phyloP scores from a whole-genome alignment of 164 flowering plant genomes.

The Chimonanthus praecox region DNA sequence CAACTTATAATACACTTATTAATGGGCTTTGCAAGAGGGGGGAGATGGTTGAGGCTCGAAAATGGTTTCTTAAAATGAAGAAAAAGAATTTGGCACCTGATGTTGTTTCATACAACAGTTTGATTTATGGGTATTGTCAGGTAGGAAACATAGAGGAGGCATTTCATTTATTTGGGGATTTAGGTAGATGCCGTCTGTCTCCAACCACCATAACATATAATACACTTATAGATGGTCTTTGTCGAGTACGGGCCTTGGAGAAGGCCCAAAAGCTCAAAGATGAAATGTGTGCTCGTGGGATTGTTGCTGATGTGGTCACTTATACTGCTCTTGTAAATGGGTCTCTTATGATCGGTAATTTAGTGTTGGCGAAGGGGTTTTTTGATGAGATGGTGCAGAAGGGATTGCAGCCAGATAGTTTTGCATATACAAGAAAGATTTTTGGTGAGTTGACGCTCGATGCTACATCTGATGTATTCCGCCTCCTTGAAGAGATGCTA shows the following conservation, averaged over 20 bases:
- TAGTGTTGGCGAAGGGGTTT: constrained; percentile 36
- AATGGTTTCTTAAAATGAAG: constrained; percentile 37
- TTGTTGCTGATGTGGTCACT: constrained; percentile 55
- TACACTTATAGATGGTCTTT: constrained; percentile 54
- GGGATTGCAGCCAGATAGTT: constrained; percentile 55
- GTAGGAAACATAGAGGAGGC: constrained; percentile 45
- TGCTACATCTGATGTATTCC: constrained; percentile 25
- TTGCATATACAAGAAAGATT: constrained; percentile 42
- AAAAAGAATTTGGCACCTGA: constrained; percentile 40
- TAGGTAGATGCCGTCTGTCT: constrained; percentile 22
- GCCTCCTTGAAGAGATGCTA: constrained; percentile 58
- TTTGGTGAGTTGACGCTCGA: constrained; percentile 48
- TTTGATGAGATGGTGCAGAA: constrained; percentile 50
- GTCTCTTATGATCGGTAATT: constrained; percentile 39
- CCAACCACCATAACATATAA: constrained; percentile 64
- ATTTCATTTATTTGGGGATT: constrained; percentile 43
- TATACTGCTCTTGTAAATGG: constrained; percentile 59
- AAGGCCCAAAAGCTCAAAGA: constrained; percentile 46
- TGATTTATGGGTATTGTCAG: constrained; percentile 67
- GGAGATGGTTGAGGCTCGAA: constrained; percentile 41
- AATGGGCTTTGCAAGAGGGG: constrained; percentile 51
- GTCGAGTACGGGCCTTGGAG: constrained; percentile 41
- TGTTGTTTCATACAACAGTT: constrained; percentile 51
- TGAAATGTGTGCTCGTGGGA: constrained; percentile 39
- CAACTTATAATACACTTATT: constrained; percentile 48